These are phyloP conservation scores for Verticillium alfalfae DNA, from an alignment of 2,329 filamentous ascomycete genomes.

Conservation along the genomic window DNA sequence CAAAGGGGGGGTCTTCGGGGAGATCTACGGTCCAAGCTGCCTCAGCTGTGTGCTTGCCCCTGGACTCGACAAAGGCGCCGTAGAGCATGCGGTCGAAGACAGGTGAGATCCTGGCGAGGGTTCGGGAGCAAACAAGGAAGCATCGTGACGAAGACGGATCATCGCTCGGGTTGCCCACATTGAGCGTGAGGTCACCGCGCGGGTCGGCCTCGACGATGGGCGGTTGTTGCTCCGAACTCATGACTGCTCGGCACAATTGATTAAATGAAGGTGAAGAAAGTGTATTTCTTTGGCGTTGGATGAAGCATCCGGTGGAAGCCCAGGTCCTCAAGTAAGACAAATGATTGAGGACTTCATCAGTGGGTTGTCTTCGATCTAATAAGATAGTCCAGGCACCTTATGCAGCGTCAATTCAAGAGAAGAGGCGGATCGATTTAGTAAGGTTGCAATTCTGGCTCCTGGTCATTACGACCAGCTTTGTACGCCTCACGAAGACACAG, in stretches of 20 bases:
- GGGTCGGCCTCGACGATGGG: conserved; percentile 5
- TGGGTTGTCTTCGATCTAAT: too few species aligned
- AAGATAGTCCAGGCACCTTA: too few species aligned
- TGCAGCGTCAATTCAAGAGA: too few species aligned
- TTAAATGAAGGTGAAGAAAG: background rate
- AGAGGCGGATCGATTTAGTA: too few species aligned
- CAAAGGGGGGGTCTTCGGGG: conserved; percentile 21
- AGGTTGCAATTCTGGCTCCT: too few species aligned
- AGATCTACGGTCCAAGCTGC: conserved; percentile 20
- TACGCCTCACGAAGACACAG: too few species aligned
- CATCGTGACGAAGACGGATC: background rate
- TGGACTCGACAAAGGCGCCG: conserved; percentile 18
- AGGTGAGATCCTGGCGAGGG: conserved; percentile 17
- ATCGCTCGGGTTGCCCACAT: conserved; percentile 1
- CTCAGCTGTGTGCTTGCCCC: background rate
- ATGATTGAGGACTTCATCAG: too few species aligned
- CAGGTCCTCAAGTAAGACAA: too few species aligned
- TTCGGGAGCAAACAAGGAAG: conserved; percentile 19
- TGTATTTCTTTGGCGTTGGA: background rate
- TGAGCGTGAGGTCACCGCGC: conserved; percentile 9
- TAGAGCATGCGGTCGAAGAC: conserved; percentile 22
- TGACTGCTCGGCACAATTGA: background rate
- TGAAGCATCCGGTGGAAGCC: background rate
- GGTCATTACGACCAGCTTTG: too few species aligned
- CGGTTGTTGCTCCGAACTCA: background rate